Evolutionary conservation across 495 filamentous ascomycete genomes (phyloP).

Genomic region (Neurospora sp.): DNA sequence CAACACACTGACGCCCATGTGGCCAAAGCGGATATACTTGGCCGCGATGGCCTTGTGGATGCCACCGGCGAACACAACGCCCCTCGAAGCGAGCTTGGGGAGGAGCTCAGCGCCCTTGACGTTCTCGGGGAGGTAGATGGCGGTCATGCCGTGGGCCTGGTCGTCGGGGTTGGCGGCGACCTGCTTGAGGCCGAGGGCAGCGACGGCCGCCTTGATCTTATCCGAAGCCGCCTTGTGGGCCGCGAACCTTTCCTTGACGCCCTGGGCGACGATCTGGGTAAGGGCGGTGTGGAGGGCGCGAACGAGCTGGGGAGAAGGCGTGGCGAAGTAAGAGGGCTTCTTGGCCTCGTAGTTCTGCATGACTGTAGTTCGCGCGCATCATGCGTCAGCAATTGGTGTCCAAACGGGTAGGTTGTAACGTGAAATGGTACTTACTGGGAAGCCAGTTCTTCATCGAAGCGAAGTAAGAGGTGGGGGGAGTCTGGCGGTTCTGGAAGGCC

Average conservation of each 20-base stretch:
- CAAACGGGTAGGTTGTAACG: background rate
- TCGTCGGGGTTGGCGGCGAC: constrained; percentile 73
- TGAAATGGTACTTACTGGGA: constrained; percentile 49
- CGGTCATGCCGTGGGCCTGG: constrained; percentile 96
- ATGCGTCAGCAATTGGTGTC: background rate
- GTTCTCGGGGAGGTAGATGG: constrained; percentile 84
- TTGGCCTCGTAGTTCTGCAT: constrained; percentile 98
- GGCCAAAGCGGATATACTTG: constrained; percentile 59
- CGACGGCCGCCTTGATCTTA: constrained; percentile 69
- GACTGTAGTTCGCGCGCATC: constrained; percentile 33
- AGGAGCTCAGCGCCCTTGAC: constrained; percentile 71
- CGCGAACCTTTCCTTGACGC: constrained; percentile 71
- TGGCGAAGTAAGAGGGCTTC: constrained; percentile 97
- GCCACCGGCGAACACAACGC: constrained; percentile 88
- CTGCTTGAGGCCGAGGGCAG: constrained; percentile 75
- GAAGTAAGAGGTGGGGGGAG: constrained; percentile 77
- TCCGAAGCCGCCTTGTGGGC: constrained; percentile 65
- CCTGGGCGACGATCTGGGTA: constrained; percentile 67
- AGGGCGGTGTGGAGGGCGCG: constrained; percentile 93
- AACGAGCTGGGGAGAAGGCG: constrained; percentile 86
- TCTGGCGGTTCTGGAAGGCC: constrained; percentile 65
- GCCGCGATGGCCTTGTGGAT: constrained; percentile 69
- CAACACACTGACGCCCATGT: constrained; percentile 91
- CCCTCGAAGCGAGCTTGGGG: constrained; percentile 77
- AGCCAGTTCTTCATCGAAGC: constrained; percentile 95